Base-by-base conservation (phyloP, 2,329 filamentous ascomycete species). In the Colletotrichum sp. region DNA sequence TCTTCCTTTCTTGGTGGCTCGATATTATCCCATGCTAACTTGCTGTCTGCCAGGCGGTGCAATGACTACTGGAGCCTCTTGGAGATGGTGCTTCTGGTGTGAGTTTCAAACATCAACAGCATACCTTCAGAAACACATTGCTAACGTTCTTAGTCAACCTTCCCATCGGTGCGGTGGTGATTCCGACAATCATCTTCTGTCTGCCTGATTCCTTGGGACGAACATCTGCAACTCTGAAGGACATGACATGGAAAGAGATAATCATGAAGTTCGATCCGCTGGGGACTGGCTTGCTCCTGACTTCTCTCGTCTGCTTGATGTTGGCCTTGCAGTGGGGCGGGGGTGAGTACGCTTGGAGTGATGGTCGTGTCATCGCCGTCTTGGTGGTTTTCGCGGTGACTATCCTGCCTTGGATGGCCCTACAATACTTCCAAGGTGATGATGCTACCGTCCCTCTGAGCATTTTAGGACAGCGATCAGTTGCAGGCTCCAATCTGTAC, bases 111-210 rank as follows among this genome's bases (percentile, higher is more conserved):
- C 6, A 0, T 52, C 6, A 1, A 13, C 43, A 0, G 3, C 10
- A 5, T 7, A 52, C 10, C 2, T 7, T 24, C 12, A 3, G 10
- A 21, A 13, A 24, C n/a, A 13, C 6, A 52, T 4, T 13, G 0
- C 43, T 52, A 0, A 52, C 3, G 6, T 13, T 13, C 3, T 21
- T 13, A 52, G 43, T 52, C 10, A 52, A 52, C 28, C 43, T 72
- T 5, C 70, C 70, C 3, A 71, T 67, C 21, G 70, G 70, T 12
- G 70, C 70, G 9, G 48, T 72, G 15, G 73, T 77, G 15, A 48
- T 74, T 30, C 59, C 75, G 59, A 80, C 82, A 2, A 71, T 84
- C 10, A 82, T 86, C 13, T 76, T 79, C 10, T 63, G 78, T 12
- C 48, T 78, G 2, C 24, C 71, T 5, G 13, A 10, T 9, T 60